A percentile compares a stretch with the other conserved stretches of the same genome.
These are phyloP conservation scores for Trichoderma gamsii DNA, from an alignment of 495 filamentous ascomycete species.

Conservation along the genomic window DNA sequence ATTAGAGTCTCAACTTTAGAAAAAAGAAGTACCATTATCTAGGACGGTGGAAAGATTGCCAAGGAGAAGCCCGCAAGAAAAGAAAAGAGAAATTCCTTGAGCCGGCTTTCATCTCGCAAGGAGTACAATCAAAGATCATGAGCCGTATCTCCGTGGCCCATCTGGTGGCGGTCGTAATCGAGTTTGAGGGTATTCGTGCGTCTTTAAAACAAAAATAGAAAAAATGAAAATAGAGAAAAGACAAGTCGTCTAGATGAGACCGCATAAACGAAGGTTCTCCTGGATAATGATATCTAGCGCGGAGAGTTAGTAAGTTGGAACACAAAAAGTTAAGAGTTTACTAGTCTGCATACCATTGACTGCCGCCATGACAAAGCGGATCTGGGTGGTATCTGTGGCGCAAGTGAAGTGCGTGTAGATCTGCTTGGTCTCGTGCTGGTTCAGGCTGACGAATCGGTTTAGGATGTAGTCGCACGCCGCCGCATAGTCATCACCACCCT, in stretches of 20 bases:
- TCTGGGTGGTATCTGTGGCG: slow-evolving; percentile 95
- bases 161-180: slow-evolving; percentile 16
- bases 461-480: slow-evolving; percentile 95
- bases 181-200: slow-evolving; percentile 20
- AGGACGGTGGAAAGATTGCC: slow-evolving; percentile 7
- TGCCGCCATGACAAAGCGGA: slow-evolving; percentile 99
- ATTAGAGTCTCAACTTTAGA: slow-evolving; percentile 8
- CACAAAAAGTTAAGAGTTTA: neutral
- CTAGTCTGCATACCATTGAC: slow-evolving; percentile 77
- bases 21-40: slow-evolving; percentile 6
- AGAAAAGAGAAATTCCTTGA: slow-evolving; percentile 5
- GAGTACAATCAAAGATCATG: slow-evolving; percentile 19
- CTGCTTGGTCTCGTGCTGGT: slow-evolving; percentile 98
- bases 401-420: slow-evolving; percentile 99
- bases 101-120: slow-evolving; percentile 13
- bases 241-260: slow-evolving; percentile 70
- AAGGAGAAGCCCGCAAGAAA: slow-evolving; percentile 11
- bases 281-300: slow-evolving; percentile 95
- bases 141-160: slow-evolving; percentile 18
- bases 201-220: slow-evolving; percentile 17
- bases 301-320: slow-evolving; percentile 27
- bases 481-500: slow-evolving; percentile 86
- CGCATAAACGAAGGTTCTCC: slow-evolving; percentile 96
- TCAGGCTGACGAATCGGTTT: slow-evolving; percentile 92
- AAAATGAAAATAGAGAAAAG: neutral